Evolutionary conservation across 2,329 filamentous ascomycete species (phyloP).

Genomic region (Aspergillus sp.): DNA sequence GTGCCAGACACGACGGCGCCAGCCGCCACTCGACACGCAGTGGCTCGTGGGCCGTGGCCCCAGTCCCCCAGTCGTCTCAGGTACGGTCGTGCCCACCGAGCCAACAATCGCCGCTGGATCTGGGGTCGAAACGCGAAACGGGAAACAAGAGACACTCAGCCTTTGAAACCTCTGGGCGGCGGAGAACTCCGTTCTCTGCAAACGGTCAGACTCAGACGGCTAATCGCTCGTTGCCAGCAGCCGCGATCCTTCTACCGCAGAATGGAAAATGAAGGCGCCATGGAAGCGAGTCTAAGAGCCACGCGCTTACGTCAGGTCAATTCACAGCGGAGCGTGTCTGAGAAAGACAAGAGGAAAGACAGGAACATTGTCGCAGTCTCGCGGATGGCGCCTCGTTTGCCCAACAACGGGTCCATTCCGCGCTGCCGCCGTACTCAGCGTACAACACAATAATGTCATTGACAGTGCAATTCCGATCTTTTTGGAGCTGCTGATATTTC

Average conservation of each 20-base stretch:
- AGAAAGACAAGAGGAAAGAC: background rate
- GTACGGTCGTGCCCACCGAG: slow-evolving; percentile 7
- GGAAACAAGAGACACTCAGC: too few species aligned
- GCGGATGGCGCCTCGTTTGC: background rate
- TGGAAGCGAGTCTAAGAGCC: background rate
- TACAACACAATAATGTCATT: background rate
- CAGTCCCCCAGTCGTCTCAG: background rate
- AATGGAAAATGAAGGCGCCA: background rate
- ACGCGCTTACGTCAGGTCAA: background rate
- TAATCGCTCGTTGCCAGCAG: too few species aligned
- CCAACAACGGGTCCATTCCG: background rate
- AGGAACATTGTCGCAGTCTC: background rate
- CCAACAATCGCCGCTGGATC: background rate
- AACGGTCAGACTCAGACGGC: background rate
- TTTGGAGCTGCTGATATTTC: background rate
- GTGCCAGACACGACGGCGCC: slow-evolving; percentile 15
- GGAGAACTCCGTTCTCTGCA: background rate
- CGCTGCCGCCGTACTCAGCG: background rate
- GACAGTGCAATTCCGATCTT: background rate
- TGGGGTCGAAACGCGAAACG: too few species aligned
- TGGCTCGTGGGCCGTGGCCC: background rate
- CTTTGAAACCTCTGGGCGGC: too few species aligned
- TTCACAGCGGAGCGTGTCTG: background rate
- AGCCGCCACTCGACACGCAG: slow-evolving; percentile 16
- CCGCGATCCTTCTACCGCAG: background rate